Evolutionary conservation across 352 stramenopile genomes (phyloP), one percentile per base, ranked within the genome.

Genomic region (Pythium phragmitis): DNA sequence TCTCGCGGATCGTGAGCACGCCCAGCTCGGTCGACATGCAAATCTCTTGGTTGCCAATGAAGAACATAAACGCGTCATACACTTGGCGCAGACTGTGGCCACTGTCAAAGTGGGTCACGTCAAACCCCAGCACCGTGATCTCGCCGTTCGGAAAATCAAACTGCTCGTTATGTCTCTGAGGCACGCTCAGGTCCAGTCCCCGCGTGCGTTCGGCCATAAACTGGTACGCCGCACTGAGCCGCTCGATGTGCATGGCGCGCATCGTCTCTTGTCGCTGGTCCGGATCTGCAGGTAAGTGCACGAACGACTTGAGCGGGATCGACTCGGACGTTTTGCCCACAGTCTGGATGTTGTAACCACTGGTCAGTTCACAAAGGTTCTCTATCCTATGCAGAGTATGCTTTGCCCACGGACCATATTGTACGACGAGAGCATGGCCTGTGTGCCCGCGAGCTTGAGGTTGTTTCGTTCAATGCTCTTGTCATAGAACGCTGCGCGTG

Each of bases 351-450:
- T 37, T 37, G 6, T 11, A 37, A 37, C 33, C 33, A 2, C 21
- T 21, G 21, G 21, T 21, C 21, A 21, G 21, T 21, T 21, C 21
- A 21, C 21, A 21, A 21, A 21, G 21, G 21, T 21, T 21, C 21
- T 21, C 21, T 21, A 21, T 21, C 21, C 21, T 21, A 21, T 21
- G 21, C 21, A 41, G 36, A 41, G 36, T 13, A 41, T 41, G 36
- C 21, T 21, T 21, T 21, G 21, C 21, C 21, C 21, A 21, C 21
- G 21, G 21, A 53, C 39, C 41, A 53, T 34, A 33, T 65, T 51
- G 39, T 61, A 65, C 8, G 63, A 42, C 9, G 63, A 65, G 19
- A 70, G 42, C 63, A 70, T 70, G 28, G 63, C 45, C 36, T 70
- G 63, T 11, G 42, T 41, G 19, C 57, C 57, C 1, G 63, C 63